phyloP scores from a whole-genome alignment of 345 rosid genomes.

The Bruguiera gymnorhiza region DNA sequence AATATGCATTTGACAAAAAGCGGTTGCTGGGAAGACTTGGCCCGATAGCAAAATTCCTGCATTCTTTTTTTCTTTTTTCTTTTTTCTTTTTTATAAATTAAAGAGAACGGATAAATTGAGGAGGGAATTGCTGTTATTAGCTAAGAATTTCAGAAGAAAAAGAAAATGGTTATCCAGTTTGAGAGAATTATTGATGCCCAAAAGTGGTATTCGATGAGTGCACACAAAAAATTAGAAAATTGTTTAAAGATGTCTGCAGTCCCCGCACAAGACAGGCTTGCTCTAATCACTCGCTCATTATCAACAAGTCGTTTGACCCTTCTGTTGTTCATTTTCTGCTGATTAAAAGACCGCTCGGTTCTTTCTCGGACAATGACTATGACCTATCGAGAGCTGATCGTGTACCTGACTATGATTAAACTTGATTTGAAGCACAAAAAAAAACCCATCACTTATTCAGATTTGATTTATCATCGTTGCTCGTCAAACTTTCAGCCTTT shows the following conservation, averaged over 20 bases:
- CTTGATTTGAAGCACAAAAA: background rate
- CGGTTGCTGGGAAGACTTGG: too few species aligned
- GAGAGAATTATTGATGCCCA: slow-evolving; percentile 3
- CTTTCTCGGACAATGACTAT: background rate
- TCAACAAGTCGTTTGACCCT: slow-evolving; percentile 1
- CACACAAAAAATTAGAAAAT: slow-evolving; percentile 19
- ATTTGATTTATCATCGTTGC: background rate
- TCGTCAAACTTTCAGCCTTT: background rate
- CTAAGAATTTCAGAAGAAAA: background rate
- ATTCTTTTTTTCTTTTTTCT: too few species aligned
- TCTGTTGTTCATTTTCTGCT: background rate
- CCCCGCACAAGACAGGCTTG: background rate
- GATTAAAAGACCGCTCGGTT: slow-evolving; percentile 1
- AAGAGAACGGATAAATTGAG: background rate
- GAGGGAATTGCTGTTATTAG: background rate
- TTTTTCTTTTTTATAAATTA: background rate
- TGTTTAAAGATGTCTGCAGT: slow-evolving; percentile 1
- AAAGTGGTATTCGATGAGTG: slow-evolving; percentile 20
- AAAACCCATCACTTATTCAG: background rate
- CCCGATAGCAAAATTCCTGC: background rate
- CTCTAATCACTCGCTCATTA: slow-evolving; percentile 3
- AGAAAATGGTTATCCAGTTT: background rate
- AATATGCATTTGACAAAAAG: background rate
- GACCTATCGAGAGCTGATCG: background rate
- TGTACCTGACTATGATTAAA: slow-evolving; percentile 1